Conservation (phyloP, 371 early-diverging fungal species). For the Amoeboradix gromovi region DNA sequence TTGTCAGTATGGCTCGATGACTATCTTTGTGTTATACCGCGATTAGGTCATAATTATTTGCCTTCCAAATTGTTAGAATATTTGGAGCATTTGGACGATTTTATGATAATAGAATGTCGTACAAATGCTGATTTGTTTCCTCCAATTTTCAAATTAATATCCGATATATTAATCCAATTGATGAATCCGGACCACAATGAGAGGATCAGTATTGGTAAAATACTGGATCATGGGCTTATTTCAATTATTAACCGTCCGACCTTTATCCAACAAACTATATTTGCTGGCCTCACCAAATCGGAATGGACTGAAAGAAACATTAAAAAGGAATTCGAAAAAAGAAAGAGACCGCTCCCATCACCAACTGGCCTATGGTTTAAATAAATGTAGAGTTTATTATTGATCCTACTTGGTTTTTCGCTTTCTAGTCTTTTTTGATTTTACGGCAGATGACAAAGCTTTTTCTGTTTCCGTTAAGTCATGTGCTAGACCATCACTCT, state of each 20-base stretch:
- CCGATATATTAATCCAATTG: not conserved
- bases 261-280: not conserved
- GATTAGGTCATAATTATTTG: not conserved
- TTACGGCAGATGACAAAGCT: too few species aligned
- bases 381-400: too few species aligned
- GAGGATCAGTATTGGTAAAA: not conserved
- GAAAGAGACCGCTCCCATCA: not conserved
- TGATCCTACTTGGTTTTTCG: not conserved
- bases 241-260: not conserved
- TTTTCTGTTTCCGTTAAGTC: not conserved
- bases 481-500: not conserved
- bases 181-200: not conserved
- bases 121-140: not conserved
- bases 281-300: not conserved
- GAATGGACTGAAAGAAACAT: not conserved
- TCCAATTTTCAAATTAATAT: not conserved
- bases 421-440: not conserved
- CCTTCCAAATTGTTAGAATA: not conserved
- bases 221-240: not conserved
- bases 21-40: not conserved
- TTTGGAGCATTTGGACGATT: not conserved
- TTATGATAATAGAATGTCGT: not conserved
- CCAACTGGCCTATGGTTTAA: not conserved
- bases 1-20: not conserved
- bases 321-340: not conserved